Base-by-base conservation (phyloP, 441 rosid species). In the Rhodomyrtus psidioides region DNA sequence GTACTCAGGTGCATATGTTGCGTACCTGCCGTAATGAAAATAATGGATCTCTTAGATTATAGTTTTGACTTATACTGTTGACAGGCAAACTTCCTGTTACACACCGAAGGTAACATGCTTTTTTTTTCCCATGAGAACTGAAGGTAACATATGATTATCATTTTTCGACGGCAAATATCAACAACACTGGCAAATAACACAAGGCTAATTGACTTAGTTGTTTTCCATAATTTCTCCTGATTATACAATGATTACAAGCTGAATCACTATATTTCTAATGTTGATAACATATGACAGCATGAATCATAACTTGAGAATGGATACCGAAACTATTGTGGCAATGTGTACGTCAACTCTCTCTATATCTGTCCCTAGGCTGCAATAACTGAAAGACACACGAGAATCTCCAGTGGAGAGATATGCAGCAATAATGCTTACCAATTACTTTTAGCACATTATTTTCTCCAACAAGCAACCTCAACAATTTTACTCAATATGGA, bases 1-100 rank as follows among this genome's bases (percentile, higher is more conserved):
- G 15, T 55, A 83, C 46, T 86, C 89, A 15, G 87, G 86, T 54
- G 84, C 83, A 56, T 89, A 89, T 27, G 89, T 4, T 42, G 85
- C 12, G 30, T 89, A 89, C 82, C 90, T 89, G 84, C 83, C 83
- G n/a, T 34, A 53, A 82, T 70, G 65, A 55, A 75, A 88, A 60
- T 60, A 28, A 59, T 26, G 8, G 10, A n/a, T 24, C 39, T n/a
- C 53, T 81, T 81, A 83, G 46, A 39, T 19, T 70, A 39, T 70
- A 39, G 49, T 39, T 70, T 39, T 70, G 49, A 34, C 79, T 39
- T 34, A 10, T 21, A 34, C 49, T 70, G 49, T 42, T 39, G n/a
- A 39, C 79, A 62, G 46, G 46, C 76, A 62, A 34, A 65, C 46
- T 34, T 65, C 46, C 46, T 7, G 14, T 65, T 65, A 34, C 46